Base-by-base conservation (phyloP, 2,329 filamentous ascomycete species). In the Aspergillus fumigatus region DNA sequence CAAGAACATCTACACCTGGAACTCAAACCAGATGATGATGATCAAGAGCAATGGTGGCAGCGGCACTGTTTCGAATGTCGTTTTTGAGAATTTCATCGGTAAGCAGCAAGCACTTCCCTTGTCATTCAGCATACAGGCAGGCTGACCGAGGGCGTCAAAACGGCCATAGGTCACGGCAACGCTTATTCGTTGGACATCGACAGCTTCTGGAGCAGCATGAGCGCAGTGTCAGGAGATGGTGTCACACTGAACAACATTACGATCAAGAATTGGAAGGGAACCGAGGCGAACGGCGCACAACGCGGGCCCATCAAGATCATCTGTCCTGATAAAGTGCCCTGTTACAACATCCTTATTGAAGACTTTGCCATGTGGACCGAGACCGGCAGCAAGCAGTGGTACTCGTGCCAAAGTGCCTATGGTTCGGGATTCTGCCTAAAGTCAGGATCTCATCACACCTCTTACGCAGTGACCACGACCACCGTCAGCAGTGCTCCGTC, bases 11-110 rank as follows among this genome's bases (percentile, higher is more conserved):
- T 85, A 85, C 73, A 84, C 82, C 29, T 79, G 76, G 71, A 73
- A 76, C n/a, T 80, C 79, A 9, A 86, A 86, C 74, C 81, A 86
- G 65, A 85, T 85, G 82, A 79, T 80, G 70, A 83, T 84, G 81
- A 79, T 86, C 74, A 86, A 86, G 70, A 80, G 78, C 53, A 82
- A 84, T 62, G 84, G 84, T 45, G 84, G 84, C 40, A 76, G 67
- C 55, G 84, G 83, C 23, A 76, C 71, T 2, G 77, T 85, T 4
- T 75, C 75, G 45, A 78, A 84, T 60, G 63, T 77, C 1, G 76
- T 85, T 43, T 1, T 38, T 2, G 78, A 82, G 62, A 84, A 84
- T 71, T 86, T 85, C 68, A 81, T 83, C 50, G 69, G 64, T 70
- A 64, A 26, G 59, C 41, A 14, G 21, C 32, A 14, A 32, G 32